Base-by-base conservation (phyloP, 23 red algal genomes). In the Gracilaria gracilis region DNA sequence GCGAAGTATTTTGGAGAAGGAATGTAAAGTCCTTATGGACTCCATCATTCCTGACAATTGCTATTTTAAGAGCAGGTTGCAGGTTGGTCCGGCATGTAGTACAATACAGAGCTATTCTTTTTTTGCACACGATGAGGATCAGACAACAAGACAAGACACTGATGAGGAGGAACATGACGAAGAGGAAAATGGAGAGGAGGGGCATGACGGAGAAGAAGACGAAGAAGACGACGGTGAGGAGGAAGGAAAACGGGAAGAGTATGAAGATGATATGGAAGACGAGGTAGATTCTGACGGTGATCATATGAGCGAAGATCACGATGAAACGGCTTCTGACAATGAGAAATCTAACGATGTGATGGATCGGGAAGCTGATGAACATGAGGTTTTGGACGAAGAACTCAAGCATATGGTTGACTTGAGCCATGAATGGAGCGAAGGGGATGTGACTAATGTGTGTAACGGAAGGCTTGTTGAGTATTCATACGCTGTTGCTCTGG, bases 31-130 rank as follows among this genome's bases (percentile, higher is more conserved):
- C 28, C 37, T 66, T 34, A 36, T 81, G 57, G 70, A 76, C 57
- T 83, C 65, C 39, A 71, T 44, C 49, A 82, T 92, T 57, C 61
- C 82, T 1, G 59, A 83, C 32, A 81, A 85, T 54, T 85, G 93
- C 50, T 72, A 77, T 49, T 55, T 88, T 38, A 69, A 82, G 32
- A 80, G 48, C 23, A 72, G 58, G 31, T 37, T 94, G 39, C 27
- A 72, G 12, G 38, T 89, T 37, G 85, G 85, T n/a, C 85, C 71
- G n/a, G 71, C 61, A 73, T 73, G 67, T 24, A 73, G 67, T 21
- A 73, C 67, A 5, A 37, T 73, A 73, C 67, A 73, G 21, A 73
- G 34, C 16, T 73, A 73, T 40, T 73, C 67, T 73, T 73, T 73
- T 35, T 73, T 73, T 40, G 67, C 67, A 4, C 67, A 73, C 44